Percentiles rank a stretch among this genome's conserved stretches.
These are phyloP conservation scores for Chaetomium globosum DNA, from an alignment of 2,329 filamentous ascomycete genomes.

Conservation along the genomic window DNA sequence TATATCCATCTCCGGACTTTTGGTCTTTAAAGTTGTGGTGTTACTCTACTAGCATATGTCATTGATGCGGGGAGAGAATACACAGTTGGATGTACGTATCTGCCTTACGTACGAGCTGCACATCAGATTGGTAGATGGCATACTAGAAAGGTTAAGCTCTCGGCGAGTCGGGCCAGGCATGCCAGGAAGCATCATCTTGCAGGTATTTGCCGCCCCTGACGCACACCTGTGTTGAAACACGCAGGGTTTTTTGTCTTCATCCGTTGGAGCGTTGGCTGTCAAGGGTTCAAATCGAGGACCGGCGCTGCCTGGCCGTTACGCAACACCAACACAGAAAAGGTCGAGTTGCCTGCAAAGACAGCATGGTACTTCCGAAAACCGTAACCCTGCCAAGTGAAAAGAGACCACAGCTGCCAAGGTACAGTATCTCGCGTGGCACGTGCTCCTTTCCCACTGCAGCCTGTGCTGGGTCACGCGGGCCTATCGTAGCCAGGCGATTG, in stretches of 20 bases:
- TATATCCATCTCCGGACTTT: not conserved
- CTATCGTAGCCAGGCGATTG: conserved; percentile 34
- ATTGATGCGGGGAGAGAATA: conserved; percentile 4
- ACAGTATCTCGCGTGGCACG: conserved; percentile 20
- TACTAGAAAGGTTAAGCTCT: conserved; percentile 10
- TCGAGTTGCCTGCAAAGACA: not conserved
- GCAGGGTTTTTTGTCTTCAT: conserved; percentile 14
- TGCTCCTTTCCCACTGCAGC: conserved; percentile 28
- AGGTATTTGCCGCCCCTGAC: conserved; percentile 18
- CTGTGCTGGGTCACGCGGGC: conserved; percentile 39
- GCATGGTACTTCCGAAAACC: not conserved
- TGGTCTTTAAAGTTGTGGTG: conserved; percentile 2
- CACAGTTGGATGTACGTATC: conserved; percentile 12
- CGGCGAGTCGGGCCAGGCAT: conserved; percentile 2
- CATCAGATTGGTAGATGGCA: conserved; percentile 27
- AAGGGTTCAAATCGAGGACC: not conserved
- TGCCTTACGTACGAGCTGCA: conserved; percentile 24
- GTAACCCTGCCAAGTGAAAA: not conserved
- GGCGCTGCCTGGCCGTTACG: not conserved
- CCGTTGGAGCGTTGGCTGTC: not conserved
- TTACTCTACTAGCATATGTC: not conserved
- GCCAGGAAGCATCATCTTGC: conserved; percentile 16
- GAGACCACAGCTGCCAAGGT: not conserved
- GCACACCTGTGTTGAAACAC: conserved; percentile 6
- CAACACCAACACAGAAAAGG: not conserved